Conservation (phyloP, 345 rosid species). For the Hypericum androsaemum region DNA sequence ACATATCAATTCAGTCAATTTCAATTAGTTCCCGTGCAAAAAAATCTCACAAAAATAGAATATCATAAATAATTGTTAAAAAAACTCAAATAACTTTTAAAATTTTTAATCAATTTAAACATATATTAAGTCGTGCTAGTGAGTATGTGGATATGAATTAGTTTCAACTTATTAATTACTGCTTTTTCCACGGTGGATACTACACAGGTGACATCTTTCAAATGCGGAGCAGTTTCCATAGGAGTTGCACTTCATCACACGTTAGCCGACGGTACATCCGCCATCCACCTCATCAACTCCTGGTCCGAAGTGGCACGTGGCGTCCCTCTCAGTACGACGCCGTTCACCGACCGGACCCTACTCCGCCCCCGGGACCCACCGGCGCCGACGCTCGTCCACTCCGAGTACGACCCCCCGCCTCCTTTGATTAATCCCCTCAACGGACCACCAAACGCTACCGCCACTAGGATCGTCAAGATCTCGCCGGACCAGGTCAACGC, state of each 20-base stretch:
- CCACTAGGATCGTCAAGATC: slow-evolving; percentile 8
- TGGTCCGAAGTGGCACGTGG: slow-evolving; percentile 26
- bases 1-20: too few species aligned
- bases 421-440: not conserved
- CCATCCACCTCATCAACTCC: slow-evolving; percentile 14
- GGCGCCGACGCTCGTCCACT: slow-evolving; percentile 11
- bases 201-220: slow-evolving; percentile 26
- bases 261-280: slow-evolving; percentile 14
- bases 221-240: slow-evolving; percentile 23
- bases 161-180: not conserved
- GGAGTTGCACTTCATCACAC: slow-evolving; percentile 20
- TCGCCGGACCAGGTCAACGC: slow-evolving; percentile 11
- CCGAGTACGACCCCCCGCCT: slow-evolving; percentile 21
- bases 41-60: too few species aligned
- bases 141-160: too few species aligned
- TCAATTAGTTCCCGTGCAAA: too few species aligned
- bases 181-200: not conserved
- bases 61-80: too few species aligned
- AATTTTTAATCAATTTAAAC: too few species aligned
- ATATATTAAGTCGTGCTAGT: too few species aligned
- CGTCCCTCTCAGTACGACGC: not conserved
- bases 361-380: slow-evolving; percentile 12
- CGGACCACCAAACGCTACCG: not conserved
- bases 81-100: too few species aligned
- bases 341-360: slow-evolving; percentile 11